Percentiles rank a stretch among this genome's conserved stretches.
These are phyloP conservation scores for Rhododendron molle DNA, from an alignment of 148 eudicot genomes.

Conservation along the genomic window DNA sequence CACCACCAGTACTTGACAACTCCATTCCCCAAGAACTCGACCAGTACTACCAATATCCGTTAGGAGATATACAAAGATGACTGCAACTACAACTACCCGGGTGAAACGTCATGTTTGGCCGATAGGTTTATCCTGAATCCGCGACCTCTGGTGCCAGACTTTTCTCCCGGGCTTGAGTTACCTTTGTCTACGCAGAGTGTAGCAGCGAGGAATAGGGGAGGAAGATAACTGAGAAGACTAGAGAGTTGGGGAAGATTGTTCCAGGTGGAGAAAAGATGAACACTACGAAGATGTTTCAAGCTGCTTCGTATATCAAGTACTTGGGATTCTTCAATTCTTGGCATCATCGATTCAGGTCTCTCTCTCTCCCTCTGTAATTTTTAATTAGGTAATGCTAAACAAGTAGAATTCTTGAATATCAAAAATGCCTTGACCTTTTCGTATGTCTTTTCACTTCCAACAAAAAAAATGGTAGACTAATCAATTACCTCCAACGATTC, in stretches of 20 bases:
- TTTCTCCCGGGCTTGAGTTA: neutral
- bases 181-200: slow-evolving; percentile 49
- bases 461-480: too few species aligned
- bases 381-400: neutral
- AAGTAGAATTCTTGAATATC: neutral
- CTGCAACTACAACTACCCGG: neutral
- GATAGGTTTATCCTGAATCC: neutral
- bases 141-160: neutral
- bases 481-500: too few species aligned
- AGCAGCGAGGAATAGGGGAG: slow-evolving; percentile 76
- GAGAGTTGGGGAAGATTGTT: slow-evolving; percentile 68
- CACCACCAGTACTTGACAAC: neutral
- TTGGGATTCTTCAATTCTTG: slow-evolving; percentile 23
- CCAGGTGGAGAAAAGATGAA: slow-evolving; percentile 75
- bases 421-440: too few species aligned
- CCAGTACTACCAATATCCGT: neutral
- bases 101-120: neutral
- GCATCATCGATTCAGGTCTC: neutral
- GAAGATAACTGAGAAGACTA: slow-evolving; percentile 70
- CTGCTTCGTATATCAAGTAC: slow-evolving; percentile 60
- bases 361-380: neutral
- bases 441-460: too few species aligned
- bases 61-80: neutral
- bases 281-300: slow-evolving; percentile 75
- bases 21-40: neutral